These are phyloP conservation scores for Ilex paraguariensis DNA, from an alignment of 305 asterid genomes.

Conservation along the genomic window DNA sequence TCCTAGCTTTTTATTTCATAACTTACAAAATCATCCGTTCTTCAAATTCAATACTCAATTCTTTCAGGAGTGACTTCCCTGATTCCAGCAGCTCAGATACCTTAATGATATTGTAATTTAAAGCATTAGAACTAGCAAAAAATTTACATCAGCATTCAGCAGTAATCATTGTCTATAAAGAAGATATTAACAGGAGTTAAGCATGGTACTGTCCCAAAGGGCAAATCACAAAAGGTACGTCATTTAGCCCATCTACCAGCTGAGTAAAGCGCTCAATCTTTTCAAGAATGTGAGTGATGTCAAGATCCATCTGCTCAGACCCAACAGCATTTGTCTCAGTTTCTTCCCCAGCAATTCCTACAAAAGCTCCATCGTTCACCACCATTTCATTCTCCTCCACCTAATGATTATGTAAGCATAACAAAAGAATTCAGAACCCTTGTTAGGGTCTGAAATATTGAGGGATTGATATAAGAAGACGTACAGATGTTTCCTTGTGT, in stretches of 20 bases:
- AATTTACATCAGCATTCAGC: conserved; percentile 5
- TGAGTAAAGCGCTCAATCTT: conserved; percentile 70
- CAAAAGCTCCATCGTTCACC: conserved; percentile 31
- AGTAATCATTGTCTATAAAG: not conserved
- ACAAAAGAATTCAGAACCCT: not conserved
- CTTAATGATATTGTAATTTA: conserved; percentile 32
- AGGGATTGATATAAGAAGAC: conserved; percentile 19
- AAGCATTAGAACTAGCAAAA: conserved; percentile 9
- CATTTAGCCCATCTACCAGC: conserved; percentile 40
- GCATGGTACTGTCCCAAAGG: conserved; percentile 9
- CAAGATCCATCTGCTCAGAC: conserved; percentile 66
- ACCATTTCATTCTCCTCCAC: conserved; percentile 35
- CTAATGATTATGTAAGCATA: conserved; percentile 14
- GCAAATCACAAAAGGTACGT: conserved; percentile 6
- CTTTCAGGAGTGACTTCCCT: conserved; percentile 85
- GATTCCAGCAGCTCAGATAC: conserved; percentile 88
- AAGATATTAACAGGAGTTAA: conserved; percentile 7
- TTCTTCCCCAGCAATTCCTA: conserved; percentile 48
- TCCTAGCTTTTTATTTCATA: not conserved
- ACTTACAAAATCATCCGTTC: conserved; percentile 75
- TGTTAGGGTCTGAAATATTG: not conserved
- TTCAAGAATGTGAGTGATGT: conserved; percentile 71
- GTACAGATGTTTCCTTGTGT: conserved; percentile 62
- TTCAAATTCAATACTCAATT: conserved; percentile 71
- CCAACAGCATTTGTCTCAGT: conserved; percentile 31